These are phyloP conservation scores for Tripterygium wilfordii DNA, from an alignment of 177 flowering plant species.

Conservation along the genomic window DNA sequence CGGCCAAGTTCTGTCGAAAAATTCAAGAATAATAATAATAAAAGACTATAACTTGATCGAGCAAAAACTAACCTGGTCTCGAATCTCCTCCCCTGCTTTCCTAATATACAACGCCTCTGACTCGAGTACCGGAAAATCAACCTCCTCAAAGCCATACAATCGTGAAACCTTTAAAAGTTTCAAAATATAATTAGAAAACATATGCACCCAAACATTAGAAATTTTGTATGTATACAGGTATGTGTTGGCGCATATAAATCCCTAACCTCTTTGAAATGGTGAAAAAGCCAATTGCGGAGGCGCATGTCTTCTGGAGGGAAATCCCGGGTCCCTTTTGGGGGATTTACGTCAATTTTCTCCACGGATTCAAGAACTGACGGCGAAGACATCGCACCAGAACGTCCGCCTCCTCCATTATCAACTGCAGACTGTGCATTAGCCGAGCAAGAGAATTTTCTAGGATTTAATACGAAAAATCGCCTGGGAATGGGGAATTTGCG, in stretches of 20 bases:
- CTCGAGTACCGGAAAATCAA: slow-evolving; percentile 89
- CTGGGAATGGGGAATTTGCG: slow-evolving; percentile 1
- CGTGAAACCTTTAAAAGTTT: slow-evolving; percentile 60
- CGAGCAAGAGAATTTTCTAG: slow-evolving; percentile 6
- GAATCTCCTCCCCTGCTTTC: slow-evolving; percentile 95
- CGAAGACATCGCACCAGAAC: slow-evolving; percentile 43
- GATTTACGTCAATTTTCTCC: slow-evolving; percentile 80
- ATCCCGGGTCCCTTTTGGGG: slow-evolving; percentile 93
- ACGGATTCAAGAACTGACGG: slow-evolving; percentile 21
- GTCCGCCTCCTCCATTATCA: slow-evolving; percentile 23
- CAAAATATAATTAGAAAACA: neutral
- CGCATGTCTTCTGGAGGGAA: slow-evolving; percentile 98
- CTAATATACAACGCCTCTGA: slow-evolving; percentile 82
- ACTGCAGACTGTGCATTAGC: slow-evolving; percentile 1
- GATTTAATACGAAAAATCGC: neutral
- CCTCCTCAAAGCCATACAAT: slow-evolving; percentile 83
- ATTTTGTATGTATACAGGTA: neutral
- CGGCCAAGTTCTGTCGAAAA: neutral
- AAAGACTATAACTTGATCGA: neutral
- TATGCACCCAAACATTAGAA: neutral
- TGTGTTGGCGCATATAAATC: neutral
- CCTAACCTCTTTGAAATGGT: slow-evolving; percentile 70
- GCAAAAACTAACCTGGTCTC: slow-evolving; percentile 58
- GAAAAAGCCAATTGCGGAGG: slow-evolving; percentile 87
- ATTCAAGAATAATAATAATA: too few relatives aligned